A percentile compares a stretch with the other conserved stretches of the same genome.
These are phyloP conservation scores for Cladosporium sp. DNA, from an alignment of 2,329 filamentous ascomycete species.

Conservation along the genomic window DNA sequence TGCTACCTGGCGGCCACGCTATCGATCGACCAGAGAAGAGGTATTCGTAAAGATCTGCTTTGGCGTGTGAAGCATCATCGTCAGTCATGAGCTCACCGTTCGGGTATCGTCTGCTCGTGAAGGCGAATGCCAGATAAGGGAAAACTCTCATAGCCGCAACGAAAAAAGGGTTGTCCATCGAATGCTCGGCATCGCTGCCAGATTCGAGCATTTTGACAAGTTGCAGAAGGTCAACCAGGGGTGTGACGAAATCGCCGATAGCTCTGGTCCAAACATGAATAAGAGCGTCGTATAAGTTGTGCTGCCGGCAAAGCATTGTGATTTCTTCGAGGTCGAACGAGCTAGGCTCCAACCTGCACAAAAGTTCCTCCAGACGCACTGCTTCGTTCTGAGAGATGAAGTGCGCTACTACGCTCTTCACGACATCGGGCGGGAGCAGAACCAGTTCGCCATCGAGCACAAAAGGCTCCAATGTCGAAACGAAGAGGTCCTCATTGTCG, in stretches of 20 bases:
- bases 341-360: conserved; percentile 84
- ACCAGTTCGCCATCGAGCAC: conserved; percentile 74
- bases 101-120: conserved; percentile 89
- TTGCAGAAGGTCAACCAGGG: conserved; percentile 74
- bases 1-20: conserved; percentile 65
- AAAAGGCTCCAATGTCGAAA: conserved; percentile 83
- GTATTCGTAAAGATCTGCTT: conserved; percentile 86
- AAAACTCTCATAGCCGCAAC: conserved; percentile 85
- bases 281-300: conserved; percentile 88
- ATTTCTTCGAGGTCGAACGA: conserved; percentile 94
- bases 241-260: conserved; percentile 82
- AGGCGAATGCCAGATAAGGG: conserved; percentile 84
- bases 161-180: conserved; percentile 41
- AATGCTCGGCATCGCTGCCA: conserved; percentile 54
- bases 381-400: conserved; percentile 73
- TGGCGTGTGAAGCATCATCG: conserved; percentile 67
- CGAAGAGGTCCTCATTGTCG: conserved; percentile 67
- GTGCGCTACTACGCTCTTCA: conserved; percentile 80
- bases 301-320: conserved; percentile 82
- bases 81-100: conserved; percentile 72
- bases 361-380: conserved; percentile 80
- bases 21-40: conserved; percentile 80
- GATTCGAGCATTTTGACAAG: conserved; percentile 53
- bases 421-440: conserved; percentile 70
- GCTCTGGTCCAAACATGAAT: conserved; percentile 97